Percentiles rank a stretch among this genome's conserved stretches.
Conservation (phyloP, 768 basidiomycete species). For the Clathrus columnatus region DNA sequence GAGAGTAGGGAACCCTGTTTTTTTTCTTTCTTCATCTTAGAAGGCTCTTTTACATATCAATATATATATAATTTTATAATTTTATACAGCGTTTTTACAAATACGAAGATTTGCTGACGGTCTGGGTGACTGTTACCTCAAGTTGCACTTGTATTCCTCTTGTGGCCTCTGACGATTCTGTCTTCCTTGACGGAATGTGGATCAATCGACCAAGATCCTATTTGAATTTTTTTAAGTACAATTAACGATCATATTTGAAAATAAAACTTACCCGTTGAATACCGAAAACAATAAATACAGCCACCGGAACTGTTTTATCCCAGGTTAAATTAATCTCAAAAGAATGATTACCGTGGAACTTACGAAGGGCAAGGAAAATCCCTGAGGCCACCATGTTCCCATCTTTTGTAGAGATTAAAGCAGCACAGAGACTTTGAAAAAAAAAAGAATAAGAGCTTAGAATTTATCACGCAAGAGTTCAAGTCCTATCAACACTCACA, state of each 20-base stretch:
- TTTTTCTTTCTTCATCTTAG: background rate
- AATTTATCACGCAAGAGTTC: background rate
- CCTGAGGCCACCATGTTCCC: background rate
- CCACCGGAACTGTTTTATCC: background rate
- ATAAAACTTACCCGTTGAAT: background rate
- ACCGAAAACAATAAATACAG: background rate
- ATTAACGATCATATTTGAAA: too few species aligned
- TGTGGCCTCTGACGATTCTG: too few species aligned
- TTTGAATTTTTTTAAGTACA: too few species aligned
- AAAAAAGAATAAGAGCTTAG: background rate
- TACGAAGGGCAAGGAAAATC: background rate
- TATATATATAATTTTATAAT: too few species aligned
- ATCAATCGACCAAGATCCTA: too few species aligned
- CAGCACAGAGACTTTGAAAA: background rate
- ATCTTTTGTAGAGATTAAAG: background rate
- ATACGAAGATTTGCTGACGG: too few species aligned
- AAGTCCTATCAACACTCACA: background rate
- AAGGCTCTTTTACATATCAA: background rate
- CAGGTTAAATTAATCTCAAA: background rate
- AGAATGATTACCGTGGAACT: background rate
- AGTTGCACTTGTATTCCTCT: too few species aligned
- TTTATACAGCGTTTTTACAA: too few species aligned
- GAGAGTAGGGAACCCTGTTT: background rate
- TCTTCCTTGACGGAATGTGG: too few species aligned
- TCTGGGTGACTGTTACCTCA: too few species aligned